phyloP scores from a whole-genome alignment of 768 basidiomycete species.

The Pulveroboletus sp. region DNA sequence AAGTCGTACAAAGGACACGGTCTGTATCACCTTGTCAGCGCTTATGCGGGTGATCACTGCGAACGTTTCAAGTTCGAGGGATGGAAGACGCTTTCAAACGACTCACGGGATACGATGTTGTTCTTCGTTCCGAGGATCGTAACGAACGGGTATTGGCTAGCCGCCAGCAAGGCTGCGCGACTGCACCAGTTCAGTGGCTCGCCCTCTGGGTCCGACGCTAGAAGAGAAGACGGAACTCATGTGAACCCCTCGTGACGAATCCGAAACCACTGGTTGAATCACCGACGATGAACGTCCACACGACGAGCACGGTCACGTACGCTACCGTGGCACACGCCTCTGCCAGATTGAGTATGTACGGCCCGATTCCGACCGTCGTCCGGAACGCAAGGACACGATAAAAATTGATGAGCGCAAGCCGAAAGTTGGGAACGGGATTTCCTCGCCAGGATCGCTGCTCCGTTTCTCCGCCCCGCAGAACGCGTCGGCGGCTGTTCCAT shows the following conservation, averaged over 20 bases:
- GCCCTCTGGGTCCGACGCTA: conserved; percentile 22
- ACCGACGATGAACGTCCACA: conserved; percentile 39
- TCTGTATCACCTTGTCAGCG: conserved; percentile 16
- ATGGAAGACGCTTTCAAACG: background rate
- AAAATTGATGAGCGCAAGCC: conserved; percentile 29
- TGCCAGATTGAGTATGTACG: conserved; percentile 38
- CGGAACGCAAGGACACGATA: conserved; percentile 38
- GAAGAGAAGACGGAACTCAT: too few species aligned
- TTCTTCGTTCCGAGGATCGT: conserved; percentile 44
- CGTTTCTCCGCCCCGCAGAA: conserved; percentile 4
- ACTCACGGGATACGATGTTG: conserved; percentile 22
- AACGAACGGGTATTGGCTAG: conserved; percentile 38
- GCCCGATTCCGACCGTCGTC: conserved; percentile 31
- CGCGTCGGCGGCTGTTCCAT: conserved; percentile 7
- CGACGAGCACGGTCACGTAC: conserved; percentile 37
- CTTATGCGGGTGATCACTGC: conserved; percentile 23
- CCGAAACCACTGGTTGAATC: too few species aligned
- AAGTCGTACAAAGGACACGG: background rate
- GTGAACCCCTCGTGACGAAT: too few species aligned
- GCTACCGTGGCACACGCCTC: conserved; percentile 37
- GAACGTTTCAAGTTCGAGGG: too few species aligned
- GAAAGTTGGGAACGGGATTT: conserved; percentile 23
- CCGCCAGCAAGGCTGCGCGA: conserved; percentile 30
- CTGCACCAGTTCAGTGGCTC: conserved; percentile 31
- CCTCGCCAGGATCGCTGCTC: background rate